Conservation (phyloP, 2,329 filamentous ascomycete genomes). For the Calcarisporium arbuscula region DNA sequence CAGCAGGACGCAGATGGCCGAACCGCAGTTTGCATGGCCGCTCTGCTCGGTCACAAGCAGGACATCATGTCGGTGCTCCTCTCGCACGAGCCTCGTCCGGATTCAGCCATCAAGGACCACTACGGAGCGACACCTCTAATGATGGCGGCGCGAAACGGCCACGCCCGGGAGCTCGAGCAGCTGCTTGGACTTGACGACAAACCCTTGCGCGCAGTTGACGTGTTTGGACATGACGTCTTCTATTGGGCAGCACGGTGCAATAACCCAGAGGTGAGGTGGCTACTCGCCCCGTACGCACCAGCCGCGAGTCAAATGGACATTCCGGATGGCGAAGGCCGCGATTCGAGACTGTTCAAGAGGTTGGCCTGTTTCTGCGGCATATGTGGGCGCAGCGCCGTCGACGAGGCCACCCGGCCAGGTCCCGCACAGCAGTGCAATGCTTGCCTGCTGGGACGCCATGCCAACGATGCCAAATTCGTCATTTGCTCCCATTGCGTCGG, state of each 20-base stretch:
- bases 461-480: slow-evolving; percentile 3
- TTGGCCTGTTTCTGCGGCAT: slow-evolving; percentile 1
- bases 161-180: slow-evolving; percentile 2
- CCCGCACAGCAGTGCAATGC: no score
- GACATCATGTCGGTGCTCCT: no score
- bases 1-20: no score
- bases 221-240: slow-evolving; percentile 7
- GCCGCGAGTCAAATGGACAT: slow-evolving; percentile 3
- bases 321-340: slow-evolving; percentile 1
- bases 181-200: background rate
- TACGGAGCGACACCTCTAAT: slow-evolving; percentile 9
- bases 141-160: slow-evolving; percentile 8
- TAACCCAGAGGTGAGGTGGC: slow-evolving; percentile 1
- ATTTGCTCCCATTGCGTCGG: slow-evolving; percentile 7
- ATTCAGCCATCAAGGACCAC: slow-evolving; percentile 1
- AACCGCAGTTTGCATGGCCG: no score
- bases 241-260: slow-evolving; percentile 5
- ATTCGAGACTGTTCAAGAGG: background rate
- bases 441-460: slow-evolving; percentile 5
- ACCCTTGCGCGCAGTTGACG: slow-evolving; percentile 3
- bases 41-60: no score
- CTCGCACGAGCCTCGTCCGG: no score
- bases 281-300: no score
- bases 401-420: no score
- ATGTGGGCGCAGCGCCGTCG: no score